Evolutionary conservation across 2,329 filamentous ascomycete species (phyloP).

Genomic region (Verticillium nonalfalfae): DNA sequence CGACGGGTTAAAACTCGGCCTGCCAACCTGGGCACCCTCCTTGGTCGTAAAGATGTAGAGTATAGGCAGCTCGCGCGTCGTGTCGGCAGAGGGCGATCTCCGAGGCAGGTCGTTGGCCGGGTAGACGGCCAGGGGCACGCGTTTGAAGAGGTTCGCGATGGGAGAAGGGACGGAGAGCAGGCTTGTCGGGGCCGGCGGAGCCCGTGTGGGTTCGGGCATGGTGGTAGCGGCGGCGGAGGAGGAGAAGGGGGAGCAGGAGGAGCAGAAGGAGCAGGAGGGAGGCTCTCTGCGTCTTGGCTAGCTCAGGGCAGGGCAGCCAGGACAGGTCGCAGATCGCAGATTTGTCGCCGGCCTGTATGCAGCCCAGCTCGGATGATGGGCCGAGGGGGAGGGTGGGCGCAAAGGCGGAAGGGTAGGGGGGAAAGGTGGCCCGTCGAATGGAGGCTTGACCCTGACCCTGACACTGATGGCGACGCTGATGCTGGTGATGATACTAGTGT

Average conservation of each 20-base stretch:
- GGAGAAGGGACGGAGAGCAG: slow-evolving; percentile 62
- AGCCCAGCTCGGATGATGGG: background rate
- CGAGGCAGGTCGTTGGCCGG: slow-evolving; percentile 68
- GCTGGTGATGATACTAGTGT: too few relatives aligned
- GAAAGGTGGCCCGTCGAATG: background rate
- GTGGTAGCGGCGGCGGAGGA: background rate
- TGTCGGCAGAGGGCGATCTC: slow-evolving; percentile 38
- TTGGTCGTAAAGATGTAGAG: slow-evolving; percentile 73
- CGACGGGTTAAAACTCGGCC: slow-evolving; percentile 81
- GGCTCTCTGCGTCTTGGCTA: background rate
- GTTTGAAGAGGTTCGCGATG: slow-evolving; percentile 77
- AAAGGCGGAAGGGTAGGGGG: background rate
- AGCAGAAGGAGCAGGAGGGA: background rate
- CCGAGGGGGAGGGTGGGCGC: background rate
- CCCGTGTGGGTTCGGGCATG: slow-evolving; percentile 11
- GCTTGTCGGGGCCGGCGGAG: slow-evolving; percentile 10
- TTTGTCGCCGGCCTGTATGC: background rate
- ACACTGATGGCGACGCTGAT: too few relatives aligned
- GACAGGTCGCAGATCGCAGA: background rate
- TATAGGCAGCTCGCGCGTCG: slow-evolving; percentile 32
- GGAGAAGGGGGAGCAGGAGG: background rate
- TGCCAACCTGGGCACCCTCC: slow-evolving; percentile 51
- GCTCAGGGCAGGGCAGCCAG: background rate
- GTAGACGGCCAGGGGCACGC: slow-evolving; percentile 74
- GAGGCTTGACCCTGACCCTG: background rate